Conservation (phyloP, 1,284 basidiomycete species). For the Sporisorium sorghi region DNA sequence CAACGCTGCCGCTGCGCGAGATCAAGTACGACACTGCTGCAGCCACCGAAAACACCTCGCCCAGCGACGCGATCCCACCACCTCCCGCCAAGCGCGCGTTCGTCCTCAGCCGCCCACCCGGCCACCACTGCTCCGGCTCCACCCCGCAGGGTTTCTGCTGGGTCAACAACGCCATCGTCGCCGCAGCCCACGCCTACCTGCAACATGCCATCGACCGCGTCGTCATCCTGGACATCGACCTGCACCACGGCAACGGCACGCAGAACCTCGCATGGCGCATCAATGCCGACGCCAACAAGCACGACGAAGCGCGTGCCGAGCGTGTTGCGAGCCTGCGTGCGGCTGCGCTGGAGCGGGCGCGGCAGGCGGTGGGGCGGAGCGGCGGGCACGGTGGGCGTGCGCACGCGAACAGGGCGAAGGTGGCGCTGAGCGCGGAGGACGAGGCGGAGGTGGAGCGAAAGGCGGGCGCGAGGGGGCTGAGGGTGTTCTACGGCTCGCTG, state of each 20-base stretch:
- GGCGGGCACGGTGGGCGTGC: conserved; percentile 22
- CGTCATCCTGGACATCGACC: conserved; percentile 90
- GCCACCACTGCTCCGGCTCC: conserved; percentile 67
- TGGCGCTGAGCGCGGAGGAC: conserved; percentile 29
- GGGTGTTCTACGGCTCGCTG: conserved; percentile 86
- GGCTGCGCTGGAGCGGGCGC: conserved; percentile 30
- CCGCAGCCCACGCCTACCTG: conserved; percentile 89
- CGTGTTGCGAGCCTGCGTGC: conserved; percentile 36
- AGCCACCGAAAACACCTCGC: not conserved
- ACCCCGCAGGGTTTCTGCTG: conserved; percentile 86
- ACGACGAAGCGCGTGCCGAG: conserved; percentile 52
- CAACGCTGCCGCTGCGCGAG: conserved; percentile 12
- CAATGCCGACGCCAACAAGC: conserved; percentile 80
- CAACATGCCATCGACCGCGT: conserved; percentile 82
- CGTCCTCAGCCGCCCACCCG: conserved; percentile 67
- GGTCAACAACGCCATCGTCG: conserved; percentile 91
- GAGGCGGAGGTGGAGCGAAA: conserved; percentile 24
- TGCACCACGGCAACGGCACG: conserved; percentile 88
- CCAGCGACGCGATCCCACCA: not conserved
- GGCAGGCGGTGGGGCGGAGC: conserved; percentile 22
- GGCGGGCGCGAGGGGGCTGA: conserved; percentile 70
- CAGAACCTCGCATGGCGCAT: conserved; percentile 91
- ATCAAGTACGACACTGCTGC: conserved; percentile 15
- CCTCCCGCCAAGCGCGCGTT: conserved; percentile 63
- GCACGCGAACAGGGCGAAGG: conserved; percentile 18